A percentile compares a stretch with the other conserved stretches of the same genome.
phyloP scores from a whole-genome alignment of 768 basidiomycete species.

The Xerocomus brunneocitrinus region DNA sequence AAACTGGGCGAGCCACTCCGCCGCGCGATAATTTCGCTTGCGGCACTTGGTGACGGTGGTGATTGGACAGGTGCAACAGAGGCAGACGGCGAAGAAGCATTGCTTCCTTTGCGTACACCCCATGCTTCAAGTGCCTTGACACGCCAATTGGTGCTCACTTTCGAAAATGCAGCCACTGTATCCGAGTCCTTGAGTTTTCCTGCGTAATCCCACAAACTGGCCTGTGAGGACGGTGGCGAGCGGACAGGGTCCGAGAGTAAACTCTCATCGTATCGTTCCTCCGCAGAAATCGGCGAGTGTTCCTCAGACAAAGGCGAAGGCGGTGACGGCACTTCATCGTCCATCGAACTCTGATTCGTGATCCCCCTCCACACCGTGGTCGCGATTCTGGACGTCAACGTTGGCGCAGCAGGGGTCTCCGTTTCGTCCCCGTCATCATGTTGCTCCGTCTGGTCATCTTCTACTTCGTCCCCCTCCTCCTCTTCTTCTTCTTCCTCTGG shows the following conservation, averaged over 20 bases:
- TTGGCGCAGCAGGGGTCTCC: constrained; percentile 35
- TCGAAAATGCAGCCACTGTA: constrained; percentile 62
- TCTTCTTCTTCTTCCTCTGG: constrained; percentile 26
- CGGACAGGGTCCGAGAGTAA: constrained; percentile 12
- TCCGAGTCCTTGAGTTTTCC: constrained; percentile 73
- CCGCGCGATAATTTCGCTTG: constrained; percentile 19
- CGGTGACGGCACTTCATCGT: constrained; percentile 45
- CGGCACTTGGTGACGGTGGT: constrained; percentile 15
- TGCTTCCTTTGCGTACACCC: constrained; percentile 20
- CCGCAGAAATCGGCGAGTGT: constrained; percentile 24
- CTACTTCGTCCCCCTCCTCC: constrained; percentile 37
- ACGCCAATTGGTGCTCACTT: constrained; percentile 72
- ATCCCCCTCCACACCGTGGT: constrained; percentile 73
- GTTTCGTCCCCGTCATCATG: constrained; percentile 44
- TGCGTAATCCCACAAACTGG: constrained; percentile 64
- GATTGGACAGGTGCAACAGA: constrained; percentile 2
- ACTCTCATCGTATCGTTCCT: constrained; percentile 14
- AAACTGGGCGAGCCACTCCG: constrained; percentile 14
- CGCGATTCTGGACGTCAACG: constrained; percentile 51
- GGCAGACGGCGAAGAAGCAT: constrained; percentile 1
- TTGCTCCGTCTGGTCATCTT: constrained; percentile 23
- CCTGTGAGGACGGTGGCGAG: constrained; percentile 23
- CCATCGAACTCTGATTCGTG: constrained; percentile 72
- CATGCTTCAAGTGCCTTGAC: constrained; percentile 47
- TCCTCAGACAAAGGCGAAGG: constrained; percentile 30